These are phyloP conservation scores for Cytospora paraplurivora DNA, from an alignment of 2,329 filamentous ascomycete genomes.

Conservation along the genomic window DNA sequence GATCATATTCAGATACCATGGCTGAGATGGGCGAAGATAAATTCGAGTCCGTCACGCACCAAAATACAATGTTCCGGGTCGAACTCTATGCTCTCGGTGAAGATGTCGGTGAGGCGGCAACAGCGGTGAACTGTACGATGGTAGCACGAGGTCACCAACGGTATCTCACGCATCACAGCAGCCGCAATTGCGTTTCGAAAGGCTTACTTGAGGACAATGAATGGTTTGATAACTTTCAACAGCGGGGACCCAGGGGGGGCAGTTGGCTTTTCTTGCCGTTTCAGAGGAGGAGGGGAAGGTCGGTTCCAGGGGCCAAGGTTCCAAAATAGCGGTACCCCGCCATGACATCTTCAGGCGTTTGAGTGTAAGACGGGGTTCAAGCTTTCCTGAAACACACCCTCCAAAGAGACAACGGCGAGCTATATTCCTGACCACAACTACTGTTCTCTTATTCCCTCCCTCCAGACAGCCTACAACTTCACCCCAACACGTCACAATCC, in stretches of 20 bases:
- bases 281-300: neutral
- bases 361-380: constrained; percentile 22
- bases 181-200: constrained; percentile 7
- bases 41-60: neutral
- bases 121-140: constrained; percentile 14
- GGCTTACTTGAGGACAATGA: neutral
- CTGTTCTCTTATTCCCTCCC: neutral
- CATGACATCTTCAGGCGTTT: constrained; percentile 28
- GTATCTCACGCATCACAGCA: constrained; percentile 1
- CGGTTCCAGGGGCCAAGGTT: no score
- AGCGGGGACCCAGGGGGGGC: neutral
- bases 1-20: constrained; percentile 11
- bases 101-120: constrained; percentile 1
- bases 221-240: constrained; percentile 14
- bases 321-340: constrained; percentile 24
- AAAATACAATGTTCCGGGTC: neutral
- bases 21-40: neutral
- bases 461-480: no score
- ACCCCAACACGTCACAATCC: no score
- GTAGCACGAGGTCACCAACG: constrained; percentile 8
- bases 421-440: neutral
- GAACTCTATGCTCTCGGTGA: neutral
- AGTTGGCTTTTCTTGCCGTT: neutral
- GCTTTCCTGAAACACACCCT: constrained; percentile 23
- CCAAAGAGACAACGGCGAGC: constrained; percentile 10